These are phyloP conservation scores for Botryosphaeria dothidea DNA, from an alignment of 2,329 filamentous ascomycete genomes.

Conservation along the genomic window DNA sequence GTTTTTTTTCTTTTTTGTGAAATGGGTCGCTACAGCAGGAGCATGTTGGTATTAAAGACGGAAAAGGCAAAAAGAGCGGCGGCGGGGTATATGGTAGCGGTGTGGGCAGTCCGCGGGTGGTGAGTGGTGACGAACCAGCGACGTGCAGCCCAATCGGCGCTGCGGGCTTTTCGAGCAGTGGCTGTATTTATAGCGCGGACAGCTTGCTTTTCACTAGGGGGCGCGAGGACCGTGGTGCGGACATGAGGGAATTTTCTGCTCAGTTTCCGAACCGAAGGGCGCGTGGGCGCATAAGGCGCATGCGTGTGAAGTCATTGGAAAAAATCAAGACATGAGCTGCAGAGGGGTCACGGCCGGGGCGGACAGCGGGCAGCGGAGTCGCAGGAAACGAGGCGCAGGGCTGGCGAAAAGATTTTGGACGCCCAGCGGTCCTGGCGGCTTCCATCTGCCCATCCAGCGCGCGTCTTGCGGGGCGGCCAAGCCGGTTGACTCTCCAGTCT, in stretches of 20 bases:
- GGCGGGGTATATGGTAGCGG: slow-evolving; percentile 4
- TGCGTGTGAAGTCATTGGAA: neutral
- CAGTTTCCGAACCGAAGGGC: neutral
- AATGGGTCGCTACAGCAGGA: slow-evolving; percentile 32
- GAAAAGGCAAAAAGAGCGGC: neutral
- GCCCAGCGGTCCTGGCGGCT: slow-evolving; percentile 7
- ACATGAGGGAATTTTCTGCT: slow-evolving; percentile 10
- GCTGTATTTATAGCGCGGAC: slow-evolving; percentile 10
- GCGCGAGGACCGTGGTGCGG: neutral
- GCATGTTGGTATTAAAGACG: slow-evolving; percentile 28
- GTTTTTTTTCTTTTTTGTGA: neutral
- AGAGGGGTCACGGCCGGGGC: neutral
- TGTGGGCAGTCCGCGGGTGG: neutral
- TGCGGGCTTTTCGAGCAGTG: slow-evolving; percentile 10
- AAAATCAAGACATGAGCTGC: neutral
- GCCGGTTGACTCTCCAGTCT: neutral
- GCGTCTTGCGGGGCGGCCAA: slow-evolving; percentile 6
- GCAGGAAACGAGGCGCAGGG: slow-evolving; percentile 10
- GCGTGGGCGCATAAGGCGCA: neutral
- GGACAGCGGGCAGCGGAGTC: slow-evolving; percentile 7
- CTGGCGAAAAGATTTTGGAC: slow-evolving; percentile 13
- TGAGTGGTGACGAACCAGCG: slow-evolving; percentile 6
- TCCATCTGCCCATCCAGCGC: slow-evolving; percentile 4
- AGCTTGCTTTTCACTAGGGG: neutral
- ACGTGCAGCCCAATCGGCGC: slow-evolving; percentile 3